Conservation (phyloP, 768 basidiomycete genomes). For the Sporobolomyces phaffii region DNA sequence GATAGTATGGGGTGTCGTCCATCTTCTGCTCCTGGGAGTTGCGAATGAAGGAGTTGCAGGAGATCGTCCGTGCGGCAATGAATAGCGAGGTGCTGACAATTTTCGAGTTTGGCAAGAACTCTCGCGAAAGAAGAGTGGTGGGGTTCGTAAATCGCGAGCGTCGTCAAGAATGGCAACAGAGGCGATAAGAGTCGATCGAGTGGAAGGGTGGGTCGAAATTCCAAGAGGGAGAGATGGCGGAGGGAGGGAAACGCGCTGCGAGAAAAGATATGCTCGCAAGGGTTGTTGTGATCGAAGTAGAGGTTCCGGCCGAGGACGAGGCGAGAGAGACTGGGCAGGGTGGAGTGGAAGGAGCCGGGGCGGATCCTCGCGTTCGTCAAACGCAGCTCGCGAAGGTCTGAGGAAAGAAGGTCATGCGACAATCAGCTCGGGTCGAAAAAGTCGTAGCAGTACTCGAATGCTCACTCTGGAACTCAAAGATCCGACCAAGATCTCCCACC, state of each 20-base stretch:
- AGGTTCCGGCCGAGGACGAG: neutral
- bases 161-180: neutral
- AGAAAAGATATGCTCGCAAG: neutral
- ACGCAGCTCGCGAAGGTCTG: neutral
- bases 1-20: too few relatives aligned
- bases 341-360: too few relatives aligned
- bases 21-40: too few relatives aligned
- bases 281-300: neutral
- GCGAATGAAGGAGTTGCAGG: neutral
- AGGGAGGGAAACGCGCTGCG: neutral
- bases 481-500: neutral
- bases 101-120: neutral
- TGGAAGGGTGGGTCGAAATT: neutral
- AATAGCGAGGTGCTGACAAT: neutral
- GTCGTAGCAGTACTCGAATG: too few relatives aligned
- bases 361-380: neutral
- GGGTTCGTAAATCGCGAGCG: slow-evolving; percentile 1
- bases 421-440: too few relatives aligned
- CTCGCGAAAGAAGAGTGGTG: neutral
- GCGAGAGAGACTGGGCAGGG: neutral
- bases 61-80: neutral
- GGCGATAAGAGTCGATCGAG: neutral
- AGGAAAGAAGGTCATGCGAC: neutral
- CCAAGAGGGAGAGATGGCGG: neutral
- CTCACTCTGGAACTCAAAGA: neutral